A percentile compares a stretch with the other conserved stretches of the same genome.
Evolutionary conservation across 345 rosid species (phyloP).

Genomic region (sweet orange (Citrus sinensis)): DNA sequence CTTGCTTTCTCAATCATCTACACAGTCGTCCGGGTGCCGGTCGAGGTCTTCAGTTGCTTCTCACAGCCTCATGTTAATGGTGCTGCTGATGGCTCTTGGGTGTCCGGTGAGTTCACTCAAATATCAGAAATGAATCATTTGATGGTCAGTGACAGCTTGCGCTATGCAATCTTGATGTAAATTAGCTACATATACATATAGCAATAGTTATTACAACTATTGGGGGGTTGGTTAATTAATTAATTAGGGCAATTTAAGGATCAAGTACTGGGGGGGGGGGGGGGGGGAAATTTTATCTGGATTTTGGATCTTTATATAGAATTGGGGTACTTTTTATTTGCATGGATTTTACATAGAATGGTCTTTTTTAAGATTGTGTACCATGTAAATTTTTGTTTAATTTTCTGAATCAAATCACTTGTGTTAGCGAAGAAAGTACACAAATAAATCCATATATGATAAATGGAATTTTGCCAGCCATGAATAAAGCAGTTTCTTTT

Average conservation of each 20-base stretch:
- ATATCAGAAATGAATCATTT: conserved; percentile 77
- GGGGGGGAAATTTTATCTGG: neutral
- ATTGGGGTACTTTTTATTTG: neutral
- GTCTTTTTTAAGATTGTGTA: neutral
- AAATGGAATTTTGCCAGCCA: conserved; percentile 8
- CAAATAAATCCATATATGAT: neutral
- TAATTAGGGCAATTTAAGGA: neutral
- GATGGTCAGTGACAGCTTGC: conserved; percentile 88
- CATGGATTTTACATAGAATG: conserved; percentile 10
- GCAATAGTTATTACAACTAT: no score
- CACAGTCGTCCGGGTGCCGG: conserved; percentile 44
- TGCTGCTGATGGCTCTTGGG: conserved; percentile 61
- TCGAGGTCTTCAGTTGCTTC: conserved; percentile 62
- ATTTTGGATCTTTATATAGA: conserved; percentile 13
- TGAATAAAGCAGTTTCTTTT: conserved; percentile 7
- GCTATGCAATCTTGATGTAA: conserved; percentile 90
- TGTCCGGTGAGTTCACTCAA: conserved; percentile 58
- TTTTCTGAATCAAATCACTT: neutral
- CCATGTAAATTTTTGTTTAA: neutral
- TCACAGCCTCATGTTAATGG: conserved; percentile 63
- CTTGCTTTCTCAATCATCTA: conserved; percentile 35
- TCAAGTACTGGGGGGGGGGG: neutral
- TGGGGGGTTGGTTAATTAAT: no score
- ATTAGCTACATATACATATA: no score
- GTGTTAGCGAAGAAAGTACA: neutral